Evolutionary conservation across 2,329 filamentous ascomycete species (phyloP), one percentile per base, ranked within the genome.

Genomic region (Zymoseptoria passerinii): DNA sequence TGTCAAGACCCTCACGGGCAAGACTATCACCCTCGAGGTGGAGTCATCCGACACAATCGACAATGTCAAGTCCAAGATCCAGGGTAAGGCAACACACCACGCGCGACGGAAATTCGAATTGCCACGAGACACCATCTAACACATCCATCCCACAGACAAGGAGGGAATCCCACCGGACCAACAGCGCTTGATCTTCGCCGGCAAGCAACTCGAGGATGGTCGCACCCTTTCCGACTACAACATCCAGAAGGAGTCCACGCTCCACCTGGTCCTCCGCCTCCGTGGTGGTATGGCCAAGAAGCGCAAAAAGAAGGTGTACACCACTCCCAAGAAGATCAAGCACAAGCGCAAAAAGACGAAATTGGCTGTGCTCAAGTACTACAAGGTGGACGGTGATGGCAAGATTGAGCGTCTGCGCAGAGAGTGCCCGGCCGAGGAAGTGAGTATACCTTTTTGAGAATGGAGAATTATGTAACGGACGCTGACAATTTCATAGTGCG

Each of bases 291-390:
- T 80, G 77, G 77, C 76, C 74, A 99, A 99, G 91, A 96, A 97
- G 90, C 87, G 95, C 81, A 99, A 99, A 90, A 96, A 96, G 91
- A 99, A 99, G 92, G 94, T 99, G 72, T 99, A 99, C 89, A 97
- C 90, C 78, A 99, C 94, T 75, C 94, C 94, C 79, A 99, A 99
- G 92, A 99, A 99, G 91, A 99, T 99, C 89, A 99, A 99, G 94
- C 94, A 99, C 88, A 99, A 99, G 92, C 89, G 91, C 84, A 99
- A 97, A 91, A 99, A 99, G 92, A 96, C 89, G 87, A 99, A 99
- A 89, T 83, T 99, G 79, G 94, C 94, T 75, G 92, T 99, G 72
- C 92, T 99, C 80, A 99, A 99, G 88, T 99, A 99, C 90, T 99
- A 99, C 90, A 99, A 99, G 90, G 94, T 99, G 73, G 94, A 97